Conservation (phyloP, 306 rosid species). For the Betula pendula region DNA sequence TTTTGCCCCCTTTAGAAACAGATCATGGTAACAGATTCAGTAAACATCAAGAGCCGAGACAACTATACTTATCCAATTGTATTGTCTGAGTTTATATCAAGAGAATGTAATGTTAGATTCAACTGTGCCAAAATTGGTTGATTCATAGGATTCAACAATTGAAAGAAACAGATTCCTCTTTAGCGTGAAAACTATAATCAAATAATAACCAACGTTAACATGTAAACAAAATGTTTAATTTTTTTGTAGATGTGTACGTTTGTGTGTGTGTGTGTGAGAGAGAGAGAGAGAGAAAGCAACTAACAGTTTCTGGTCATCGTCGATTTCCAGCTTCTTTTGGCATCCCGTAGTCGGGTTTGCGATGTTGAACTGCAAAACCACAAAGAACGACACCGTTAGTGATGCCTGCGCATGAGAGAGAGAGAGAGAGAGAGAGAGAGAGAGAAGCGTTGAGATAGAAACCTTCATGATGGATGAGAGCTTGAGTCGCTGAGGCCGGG, state of each 20-base stretch:
- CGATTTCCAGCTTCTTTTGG: slow-evolving; percentile 68
- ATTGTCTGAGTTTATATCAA: background rate
- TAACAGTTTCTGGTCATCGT: slow-evolving; percentile 66
- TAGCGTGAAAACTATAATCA: background rate
- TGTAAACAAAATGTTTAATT: background rate
- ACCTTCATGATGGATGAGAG: background rate
- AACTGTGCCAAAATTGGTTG: background rate
- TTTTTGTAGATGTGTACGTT: background rate
- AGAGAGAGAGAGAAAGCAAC: slow-evolving; percentile 6
- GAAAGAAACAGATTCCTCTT: background rate
- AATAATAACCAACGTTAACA: too few species aligned
- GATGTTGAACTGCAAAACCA: slow-evolving; percentile 48
- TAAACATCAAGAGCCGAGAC: background rate
- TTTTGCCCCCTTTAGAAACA: background rate
- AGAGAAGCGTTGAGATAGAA: background rate
- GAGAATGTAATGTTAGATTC: background rate
- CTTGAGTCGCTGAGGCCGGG: background rate
- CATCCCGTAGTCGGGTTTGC: slow-evolving; percentile 68
- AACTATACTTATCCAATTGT: background rate
- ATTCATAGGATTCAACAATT: background rate
- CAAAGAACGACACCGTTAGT: background rate
- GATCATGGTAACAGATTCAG: background rate
- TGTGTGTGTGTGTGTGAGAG: too few species aligned
- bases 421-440: background rate
- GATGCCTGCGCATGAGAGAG: background rate